These are phyloP conservation scores for Botrytis fabae DNA, from an alignment of 2,329 filamentous ascomycete genomes.

Conservation along the genomic window DNA sequence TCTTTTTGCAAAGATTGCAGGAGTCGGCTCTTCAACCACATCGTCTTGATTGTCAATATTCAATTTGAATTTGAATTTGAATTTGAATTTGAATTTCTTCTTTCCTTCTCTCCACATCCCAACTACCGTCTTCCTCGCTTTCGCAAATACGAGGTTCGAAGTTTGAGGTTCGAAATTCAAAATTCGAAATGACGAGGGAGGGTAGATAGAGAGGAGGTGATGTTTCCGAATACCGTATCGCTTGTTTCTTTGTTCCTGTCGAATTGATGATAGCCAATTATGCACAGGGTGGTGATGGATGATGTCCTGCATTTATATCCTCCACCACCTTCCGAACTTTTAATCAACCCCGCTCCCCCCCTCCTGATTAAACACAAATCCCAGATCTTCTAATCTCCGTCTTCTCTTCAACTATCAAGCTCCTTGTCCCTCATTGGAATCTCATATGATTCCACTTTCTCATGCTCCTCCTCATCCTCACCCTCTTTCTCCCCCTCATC, in stretches of 20 bases:
- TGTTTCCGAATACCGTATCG: fast-evolving
- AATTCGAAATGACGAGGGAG: too few species aligned
- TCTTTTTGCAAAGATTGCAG: background rate
- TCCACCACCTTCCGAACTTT: fast-evolving
- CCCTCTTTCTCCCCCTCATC: background rate
- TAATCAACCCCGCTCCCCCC: too few species aligned
- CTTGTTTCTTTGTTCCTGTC: background rate
- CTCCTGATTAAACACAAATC: too few species aligned
- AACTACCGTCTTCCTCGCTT: too few species aligned
- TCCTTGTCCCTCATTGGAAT: background rate
- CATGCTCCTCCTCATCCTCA: background rate
- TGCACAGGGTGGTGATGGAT: background rate
- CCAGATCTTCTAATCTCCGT: too few species aligned
- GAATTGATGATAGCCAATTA: background rate
- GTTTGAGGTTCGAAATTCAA: too few species aligned
- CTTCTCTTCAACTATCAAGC: background rate
- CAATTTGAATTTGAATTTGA: too few species aligned
- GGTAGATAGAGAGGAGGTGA: background rate
- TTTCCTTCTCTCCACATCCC: too few species aligned
- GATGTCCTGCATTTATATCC: background rate
- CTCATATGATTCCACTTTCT: background rate
- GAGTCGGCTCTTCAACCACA: background rate
- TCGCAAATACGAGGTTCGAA: too few species aligned
- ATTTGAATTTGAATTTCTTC: too few species aligned
- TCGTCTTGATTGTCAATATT: background rate